Percentiles rank a stretch among this genome's conserved stretches.
Evolutionary conservation across 2,329 filamentous ascomycete genomes (phyloP).

Genomic region (Fusarium chlamydosporum): DNA sequence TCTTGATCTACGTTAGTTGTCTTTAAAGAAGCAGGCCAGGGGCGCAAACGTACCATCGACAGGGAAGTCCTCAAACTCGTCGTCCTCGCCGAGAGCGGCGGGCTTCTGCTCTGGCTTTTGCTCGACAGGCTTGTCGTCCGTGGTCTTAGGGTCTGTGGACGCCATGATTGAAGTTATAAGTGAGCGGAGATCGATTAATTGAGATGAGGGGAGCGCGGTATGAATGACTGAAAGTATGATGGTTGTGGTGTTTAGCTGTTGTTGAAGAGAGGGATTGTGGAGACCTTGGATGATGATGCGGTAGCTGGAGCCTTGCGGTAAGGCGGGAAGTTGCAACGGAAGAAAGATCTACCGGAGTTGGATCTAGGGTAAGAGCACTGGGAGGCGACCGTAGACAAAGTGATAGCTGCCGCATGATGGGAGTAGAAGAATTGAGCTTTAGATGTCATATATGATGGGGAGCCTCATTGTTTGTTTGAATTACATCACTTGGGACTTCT

Average conservation of each 20-base stretch:
- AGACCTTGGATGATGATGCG: slow-evolving; percentile 36
- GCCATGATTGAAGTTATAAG: slow-evolving; percentile 31
- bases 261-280: slow-evolving; percentile 13
- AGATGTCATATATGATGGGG: too few relatives aligned
- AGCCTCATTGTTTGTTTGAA: too few relatives aligned
- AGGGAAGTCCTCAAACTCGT: slow-evolving; percentile 99
- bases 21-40: accelerated
- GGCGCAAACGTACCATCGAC: slow-evolving; percentile 79
- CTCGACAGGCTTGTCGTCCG: slow-evolving; percentile 48
- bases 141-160: slow-evolving; percentile 49
- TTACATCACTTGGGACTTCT: too few relatives aligned
- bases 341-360: slow-evolving; percentile 28
- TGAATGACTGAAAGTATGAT: not conserved
- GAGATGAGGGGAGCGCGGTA: not conserved
- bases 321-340: slow-evolving; percentile 38
- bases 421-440: too few relatives aligned
- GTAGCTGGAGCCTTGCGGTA: slow-evolving; percentile 43
- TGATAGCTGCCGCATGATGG: too few relatives aligned
- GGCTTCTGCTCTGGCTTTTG: slow-evolving; percentile 55
- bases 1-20: slow-evolving; percentile 66
- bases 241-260: not conserved
- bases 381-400: too few relatives aligned
- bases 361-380: slow-evolving; percentile 6
- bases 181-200: not conserved
- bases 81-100: slow-evolving; percentile 89